Evolutionary conservation across 1,284 basidiomycete genomes (phyloP).

Genomic region (Uromyces viciae-fabae): DNA sequence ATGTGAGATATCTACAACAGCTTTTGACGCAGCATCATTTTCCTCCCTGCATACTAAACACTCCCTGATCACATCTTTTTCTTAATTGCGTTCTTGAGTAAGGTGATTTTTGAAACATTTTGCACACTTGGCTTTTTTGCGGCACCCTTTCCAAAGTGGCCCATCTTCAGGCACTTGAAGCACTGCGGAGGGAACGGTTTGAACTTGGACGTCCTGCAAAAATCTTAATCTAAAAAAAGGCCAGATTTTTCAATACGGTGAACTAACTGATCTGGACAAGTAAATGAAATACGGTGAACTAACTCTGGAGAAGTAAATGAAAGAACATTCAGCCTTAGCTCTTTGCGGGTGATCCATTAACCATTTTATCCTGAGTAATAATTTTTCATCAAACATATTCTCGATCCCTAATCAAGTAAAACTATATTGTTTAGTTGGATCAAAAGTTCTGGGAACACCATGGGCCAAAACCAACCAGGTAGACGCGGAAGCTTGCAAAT

Average conservation of each 20-base stretch:
- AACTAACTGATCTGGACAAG: too few relatives aligned
- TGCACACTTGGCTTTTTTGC: not conserved
- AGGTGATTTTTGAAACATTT: not conserved
- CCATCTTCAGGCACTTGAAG: not conserved
- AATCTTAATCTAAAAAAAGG: not conserved
- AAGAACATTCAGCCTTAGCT: not conserved
- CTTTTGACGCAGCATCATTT: too few relatives aligned
- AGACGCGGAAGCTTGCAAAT: not conserved
- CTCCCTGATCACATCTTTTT: not conserved
- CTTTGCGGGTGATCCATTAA: not conserved
- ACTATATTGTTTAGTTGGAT: not conserved
- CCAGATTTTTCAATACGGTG: not conserved
- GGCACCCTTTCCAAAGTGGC: not conserved
- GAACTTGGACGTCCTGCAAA: not conserved
- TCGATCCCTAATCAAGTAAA: not conserved
- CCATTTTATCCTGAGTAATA: not conserved
- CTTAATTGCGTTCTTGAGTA: not conserved
- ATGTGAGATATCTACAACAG: too few relatives aligned
- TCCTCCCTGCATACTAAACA: not conserved
- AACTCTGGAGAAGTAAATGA: not conserved
- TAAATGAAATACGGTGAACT: too few relatives aligned
- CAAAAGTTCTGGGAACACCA: not conserved
- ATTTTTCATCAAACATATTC: not conserved
- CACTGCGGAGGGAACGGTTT: not conserved
- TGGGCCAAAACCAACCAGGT: not conserved